Conservation (phyloP, 768 basidiomycete genomes). For the Daedalea quercina region DNA sequence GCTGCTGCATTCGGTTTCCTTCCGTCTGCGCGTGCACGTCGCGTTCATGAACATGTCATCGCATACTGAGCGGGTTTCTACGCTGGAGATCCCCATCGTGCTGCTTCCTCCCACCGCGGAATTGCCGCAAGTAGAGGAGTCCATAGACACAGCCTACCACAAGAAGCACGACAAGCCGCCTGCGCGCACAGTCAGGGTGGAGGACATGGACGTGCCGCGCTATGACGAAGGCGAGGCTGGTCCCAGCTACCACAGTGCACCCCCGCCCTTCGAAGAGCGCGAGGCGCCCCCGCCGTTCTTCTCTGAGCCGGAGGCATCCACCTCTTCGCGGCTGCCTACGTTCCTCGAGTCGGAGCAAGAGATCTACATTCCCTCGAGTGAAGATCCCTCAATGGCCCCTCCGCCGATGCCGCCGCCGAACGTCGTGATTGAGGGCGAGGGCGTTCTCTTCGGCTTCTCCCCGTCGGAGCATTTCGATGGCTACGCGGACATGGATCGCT, state of each 20-base stretch:
- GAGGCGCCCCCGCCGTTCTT: slow-evolving; percentile 72
- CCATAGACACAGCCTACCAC: slow-evolving; percentile 68
- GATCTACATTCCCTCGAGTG: slow-evolving; percentile 51
- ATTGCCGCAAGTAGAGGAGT: slow-evolving; percentile 71
- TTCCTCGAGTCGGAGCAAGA: slow-evolving; percentile 80
- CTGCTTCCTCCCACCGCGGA: slow-evolving; percentile 72
- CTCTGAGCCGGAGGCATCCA: slow-evolving; percentile 21
- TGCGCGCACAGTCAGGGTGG: slow-evolving; percentile 56
- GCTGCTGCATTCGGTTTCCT: slow-evolving; percentile 76
- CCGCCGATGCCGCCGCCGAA: slow-evolving; percentile 25
- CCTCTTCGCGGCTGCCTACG: slow-evolving; percentile 37
- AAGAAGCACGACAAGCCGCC: slow-evolving; percentile 88
- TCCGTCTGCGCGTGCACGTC: slow-evolving; percentile 63
- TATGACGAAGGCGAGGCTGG: slow-evolving; percentile 72
- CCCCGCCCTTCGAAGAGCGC: slow-evolving; percentile 82
- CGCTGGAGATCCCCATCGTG: slow-evolving; percentile 59
- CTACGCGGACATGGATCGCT: slow-evolving; percentile 53
- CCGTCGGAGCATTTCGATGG: slow-evolving; percentile 76
- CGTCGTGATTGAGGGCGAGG: slow-evolving; percentile 59
- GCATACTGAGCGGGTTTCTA: slow-evolving; percentile 61
- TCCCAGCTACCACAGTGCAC: slow-evolving; percentile 67
- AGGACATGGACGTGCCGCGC: slow-evolving; percentile 62
- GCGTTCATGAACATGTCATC: slow-evolving; percentile 72
- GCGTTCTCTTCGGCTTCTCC: slow-evolving; percentile 68
- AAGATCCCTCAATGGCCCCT: slow-evolving; percentile 29